Base-by-base conservation (phyloP, 106 monocot species). In the Acanthochlamys bracteata region DNA sequence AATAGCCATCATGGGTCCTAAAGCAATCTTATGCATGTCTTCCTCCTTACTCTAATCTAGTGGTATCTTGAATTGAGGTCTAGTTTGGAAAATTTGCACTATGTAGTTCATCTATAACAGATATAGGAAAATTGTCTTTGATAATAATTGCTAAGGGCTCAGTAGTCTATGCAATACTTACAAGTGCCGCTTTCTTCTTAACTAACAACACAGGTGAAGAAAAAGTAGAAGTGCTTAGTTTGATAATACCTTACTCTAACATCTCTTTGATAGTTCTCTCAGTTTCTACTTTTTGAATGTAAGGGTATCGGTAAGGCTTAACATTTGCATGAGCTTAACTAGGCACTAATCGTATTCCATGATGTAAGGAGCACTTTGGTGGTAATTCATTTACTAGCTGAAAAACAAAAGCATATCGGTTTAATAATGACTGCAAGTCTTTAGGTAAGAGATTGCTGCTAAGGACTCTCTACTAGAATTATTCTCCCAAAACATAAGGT, bases 41-140 rank as follows among this genome's bases (percentile, higher is more conserved):
- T 21, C 7, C 1, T n/a, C 4, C 0, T 33, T 10, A 71, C 25
- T 20, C 20, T 42, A 4, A 71, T 54, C 17, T 71, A 53, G 52
- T 71, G 71, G 23, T 71, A 71, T 13, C 71, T 52, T 11, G 53
- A 11, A 0, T 51, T 16, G 0, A 71, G 51, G 33, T 71, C 71
- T 6, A 71, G 7, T 42, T 71, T 71, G 15, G 71, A 62, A 21
- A 71, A 71, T 0, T 0, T 24, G 61, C 51, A 3, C 52, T 11
- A 21, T 53, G 33, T 19, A 71, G 60, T 51, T 61, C 70, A n/a
- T 71, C 70, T 11, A 62, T 21, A 2, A 40, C 51, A 0, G 71
- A 59, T n/a, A 69, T 69, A 11, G 69, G 69, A 25, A 69, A 69
- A 1, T 46, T 20, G 45, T 58, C 57, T n/a, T 63, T 63, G 4